Percentiles rank a stretch among this genome's conserved stretches.
These are phyloP conservation scores for Chlorophyllum brunneum DNA, from an alignment of 768 basidiomycete genomes.

Conservation along the genomic window DNA sequence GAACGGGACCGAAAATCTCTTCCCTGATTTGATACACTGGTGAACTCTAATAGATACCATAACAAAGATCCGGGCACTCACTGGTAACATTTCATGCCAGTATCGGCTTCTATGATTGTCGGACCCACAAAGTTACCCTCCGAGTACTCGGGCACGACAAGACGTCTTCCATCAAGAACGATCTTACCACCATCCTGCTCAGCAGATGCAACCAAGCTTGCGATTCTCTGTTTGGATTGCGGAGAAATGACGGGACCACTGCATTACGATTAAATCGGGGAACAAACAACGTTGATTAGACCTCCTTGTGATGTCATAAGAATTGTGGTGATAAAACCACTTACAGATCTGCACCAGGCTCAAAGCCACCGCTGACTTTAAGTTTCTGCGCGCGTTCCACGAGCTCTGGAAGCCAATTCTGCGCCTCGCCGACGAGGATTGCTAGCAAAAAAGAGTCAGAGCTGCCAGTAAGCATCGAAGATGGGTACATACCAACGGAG, in stretches of 20 bases:
- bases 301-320: background rate
- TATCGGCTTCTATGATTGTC: conserved; percentile 81
- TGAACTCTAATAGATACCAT: background rate
- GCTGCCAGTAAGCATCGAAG: conserved; percentile 1
- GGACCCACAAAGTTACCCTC: conserved; percentile 95
- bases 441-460: conserved; percentile 29
- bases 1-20: conserved; percentile 94
- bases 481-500: conserved; percentile 65
- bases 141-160: conserved; percentile 68
- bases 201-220: conserved; percentile 68
- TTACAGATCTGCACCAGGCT: conserved; percentile 77
- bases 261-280: conserved; percentile 7
- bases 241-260: conserved; percentile 84
- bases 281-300: no score
- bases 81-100: conserved; percentile 86
- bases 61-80: conserved; percentile 31
- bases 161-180: conserved; percentile 77
- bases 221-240: conserved; percentile 74
- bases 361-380: conserved; percentile 89
- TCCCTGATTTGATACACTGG: conserved; percentile 43
- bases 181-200: conserved; percentile 82
- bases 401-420: conserved; percentile 83
- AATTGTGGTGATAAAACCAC: conserved; percentile 18
- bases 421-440: conserved; percentile 78
- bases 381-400: conserved; percentile 77